Conservation (phyloP, 2,329 filamentous ascomycete species). For the Sarocladiaceae sp. region DNA sequence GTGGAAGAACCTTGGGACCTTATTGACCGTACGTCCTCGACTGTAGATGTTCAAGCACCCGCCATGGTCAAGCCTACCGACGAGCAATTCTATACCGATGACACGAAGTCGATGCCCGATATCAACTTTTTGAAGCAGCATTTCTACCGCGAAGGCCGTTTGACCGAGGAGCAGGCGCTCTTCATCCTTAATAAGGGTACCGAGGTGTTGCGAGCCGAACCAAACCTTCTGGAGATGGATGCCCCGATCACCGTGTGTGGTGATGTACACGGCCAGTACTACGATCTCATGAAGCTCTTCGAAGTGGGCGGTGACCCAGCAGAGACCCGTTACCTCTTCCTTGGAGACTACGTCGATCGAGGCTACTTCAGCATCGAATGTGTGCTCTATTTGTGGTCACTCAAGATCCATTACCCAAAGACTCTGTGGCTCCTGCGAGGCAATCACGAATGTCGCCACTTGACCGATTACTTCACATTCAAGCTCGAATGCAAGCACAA, state of each 20-base stretch:
- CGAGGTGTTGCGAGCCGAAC: conserved; percentile 82
- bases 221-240: conserved; percentile 98
- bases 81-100: conserved; percentile 89
- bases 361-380: conserved; percentile 99
- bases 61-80: conserved; percentile 89
- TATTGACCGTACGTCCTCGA: background rate
- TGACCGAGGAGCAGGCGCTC: conserved; percentile 95
- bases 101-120: conserved; percentile 83
- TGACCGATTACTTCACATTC: conserved; percentile 99
- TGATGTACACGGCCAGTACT: conserved; percentile 98
- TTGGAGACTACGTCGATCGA: conserved; percentile 96
- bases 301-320: conserved; percentile 96
- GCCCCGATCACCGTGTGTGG: conserved; percentile 98
- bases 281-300: conserved; percentile 98
- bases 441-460: conserved; percentile 97
- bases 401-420: conserved; percentile 99
- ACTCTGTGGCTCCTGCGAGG: conserved; percentile 94
- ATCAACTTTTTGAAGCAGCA: conserved; percentile 96
- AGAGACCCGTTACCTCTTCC: conserved; percentile 93
- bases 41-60: conserved; percentile 89
- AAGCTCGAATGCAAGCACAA: conserved; percentile 99
- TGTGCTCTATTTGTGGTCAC: conserved; percentile 92
- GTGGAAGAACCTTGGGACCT: background rate
- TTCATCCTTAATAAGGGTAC: conserved; percentile 90
- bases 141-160: conserved; percentile 93